These are phyloP conservation scores for Melampsora larici-populina DNA, from an alignment of 1,284 basidiomycete species.

Conservation along the genomic window DNA sequence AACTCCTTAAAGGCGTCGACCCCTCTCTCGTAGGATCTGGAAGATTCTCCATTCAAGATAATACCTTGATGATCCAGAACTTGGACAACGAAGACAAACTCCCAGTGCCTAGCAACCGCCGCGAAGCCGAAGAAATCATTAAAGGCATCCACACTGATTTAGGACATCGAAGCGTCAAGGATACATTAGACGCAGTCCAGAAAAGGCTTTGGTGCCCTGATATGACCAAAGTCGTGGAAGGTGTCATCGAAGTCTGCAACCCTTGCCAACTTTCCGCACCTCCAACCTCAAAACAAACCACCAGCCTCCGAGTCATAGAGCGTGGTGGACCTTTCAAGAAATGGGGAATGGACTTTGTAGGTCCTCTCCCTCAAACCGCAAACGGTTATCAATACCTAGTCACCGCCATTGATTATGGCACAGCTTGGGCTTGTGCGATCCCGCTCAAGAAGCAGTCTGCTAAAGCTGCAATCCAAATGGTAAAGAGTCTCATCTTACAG, in stretches of 20 bases:
- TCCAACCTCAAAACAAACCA: too few relatives aligned
- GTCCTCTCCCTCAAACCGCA: background rate
- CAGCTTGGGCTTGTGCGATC: slow-evolving; percentile 22
- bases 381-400: slow-evolving; percentile 8
- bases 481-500: background rate
- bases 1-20: background rate
- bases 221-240: slow-evolving; percentile 6
- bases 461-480: slow-evolving; percentile 4
- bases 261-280: background rate
- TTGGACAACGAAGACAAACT: background rate
- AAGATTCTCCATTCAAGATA: too few relatives aligned
- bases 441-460: background rate
- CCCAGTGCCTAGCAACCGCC: background rate
- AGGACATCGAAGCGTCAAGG: background rate
- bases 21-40: background rate
- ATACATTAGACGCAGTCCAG: too few relatives aligned
- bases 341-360: slow-evolving; percentile 28
- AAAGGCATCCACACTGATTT: background rate
- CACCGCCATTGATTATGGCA: slow-evolving; percentile 16
- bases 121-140: background rate
- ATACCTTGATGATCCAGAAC: background rate
- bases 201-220: background rate
- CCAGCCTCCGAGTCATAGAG: background rate
- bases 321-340: background rate
- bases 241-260: background rate